Evolutionary conservation across 2,329 filamentous ascomycete genomes (phyloP).

Genomic region (Trichoderma koningii): DNA sequence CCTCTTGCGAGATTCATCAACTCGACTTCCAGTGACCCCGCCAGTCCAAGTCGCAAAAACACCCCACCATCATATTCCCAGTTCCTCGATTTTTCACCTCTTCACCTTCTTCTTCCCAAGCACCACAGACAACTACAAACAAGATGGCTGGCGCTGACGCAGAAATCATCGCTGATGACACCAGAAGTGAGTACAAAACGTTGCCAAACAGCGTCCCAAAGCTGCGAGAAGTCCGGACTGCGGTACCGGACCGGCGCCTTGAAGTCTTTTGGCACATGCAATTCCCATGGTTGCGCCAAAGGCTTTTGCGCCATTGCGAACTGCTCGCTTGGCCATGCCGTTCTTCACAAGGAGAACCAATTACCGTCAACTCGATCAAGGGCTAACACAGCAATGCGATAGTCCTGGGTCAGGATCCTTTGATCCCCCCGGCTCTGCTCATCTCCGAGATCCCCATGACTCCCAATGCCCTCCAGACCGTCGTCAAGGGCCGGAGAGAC

Average conservation of each 20-base stretch:
- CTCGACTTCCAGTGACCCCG: conserved; percentile 14
- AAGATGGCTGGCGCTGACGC: conserved; percentile 48
- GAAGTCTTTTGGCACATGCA: neutral
- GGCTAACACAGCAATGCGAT: conserved; percentile 33
- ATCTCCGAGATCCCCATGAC: conserved; percentile 80
- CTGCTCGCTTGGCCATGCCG: too few relatives aligned
- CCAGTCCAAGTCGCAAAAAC: conserved; percentile 4
- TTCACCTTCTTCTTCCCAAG: neutral
- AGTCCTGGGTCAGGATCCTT: conserved; percentile 93
- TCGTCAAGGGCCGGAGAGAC: conserved; percentile 69
- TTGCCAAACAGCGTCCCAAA: neutral
- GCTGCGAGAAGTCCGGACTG: neutral
- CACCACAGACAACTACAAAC: conserved; percentile 26
- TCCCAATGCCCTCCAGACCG: conserved; percentile 63
- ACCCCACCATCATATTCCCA: conserved; percentile 6
- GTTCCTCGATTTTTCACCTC: conserved; percentile 2
- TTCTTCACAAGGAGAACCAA: neutral
- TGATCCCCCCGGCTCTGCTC: conserved; percentile 86
- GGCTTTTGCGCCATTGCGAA: neutral
- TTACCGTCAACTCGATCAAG: neutral
- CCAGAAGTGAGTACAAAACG: conserved; percentile 41
- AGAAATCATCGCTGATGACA: conserved; percentile 49
- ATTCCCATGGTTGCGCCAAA: neutral
- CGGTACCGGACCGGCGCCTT: neutral
- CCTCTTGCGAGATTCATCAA: neutral